Evolutionary conservation across 257 asterid genomes (phyloP).

Genomic region (Anisodus acutangulus): DNA sequence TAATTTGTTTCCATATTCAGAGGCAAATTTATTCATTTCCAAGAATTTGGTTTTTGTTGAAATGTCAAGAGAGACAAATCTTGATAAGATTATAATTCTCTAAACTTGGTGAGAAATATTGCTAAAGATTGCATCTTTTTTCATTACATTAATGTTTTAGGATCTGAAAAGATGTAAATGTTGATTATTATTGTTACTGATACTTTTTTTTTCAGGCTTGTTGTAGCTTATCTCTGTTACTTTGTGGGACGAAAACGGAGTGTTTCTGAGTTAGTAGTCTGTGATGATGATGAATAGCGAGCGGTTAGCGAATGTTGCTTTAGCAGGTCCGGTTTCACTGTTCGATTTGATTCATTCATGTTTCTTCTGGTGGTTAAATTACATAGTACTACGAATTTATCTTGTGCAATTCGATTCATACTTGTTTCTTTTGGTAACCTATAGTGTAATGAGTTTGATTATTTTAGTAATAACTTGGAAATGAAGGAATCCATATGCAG

Average conservation of each 20-base stretch:
- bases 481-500: background rate
- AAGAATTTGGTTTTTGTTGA: background rate
- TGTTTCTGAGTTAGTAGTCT: constrained; percentile 7
- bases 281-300: constrained; percentile 54
- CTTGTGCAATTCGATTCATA: background rate
- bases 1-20: background rate
- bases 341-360: background rate
- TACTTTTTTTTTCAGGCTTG: background rate
- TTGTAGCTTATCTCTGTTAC: constrained; percentile 12
- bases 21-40: background rate
- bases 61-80: background rate
- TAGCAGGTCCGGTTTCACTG: constrained; percentile 53
- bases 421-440: background rate
- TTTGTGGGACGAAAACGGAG: background rate
- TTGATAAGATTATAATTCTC: background rate
- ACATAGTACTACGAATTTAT: background rate
- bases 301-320: constrained; percentile 59
- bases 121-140: background rate
- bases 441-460: background rate
- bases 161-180: background rate
- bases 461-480: background rate
- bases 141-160: background rate
- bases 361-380: background rate
- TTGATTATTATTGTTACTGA: constrained; percentile 8
- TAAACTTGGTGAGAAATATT: background rate